Base-by-base conservation (phyloP, 495 filamentous ascomycete genomes). In the Lichenothelia convexa region DNA sequence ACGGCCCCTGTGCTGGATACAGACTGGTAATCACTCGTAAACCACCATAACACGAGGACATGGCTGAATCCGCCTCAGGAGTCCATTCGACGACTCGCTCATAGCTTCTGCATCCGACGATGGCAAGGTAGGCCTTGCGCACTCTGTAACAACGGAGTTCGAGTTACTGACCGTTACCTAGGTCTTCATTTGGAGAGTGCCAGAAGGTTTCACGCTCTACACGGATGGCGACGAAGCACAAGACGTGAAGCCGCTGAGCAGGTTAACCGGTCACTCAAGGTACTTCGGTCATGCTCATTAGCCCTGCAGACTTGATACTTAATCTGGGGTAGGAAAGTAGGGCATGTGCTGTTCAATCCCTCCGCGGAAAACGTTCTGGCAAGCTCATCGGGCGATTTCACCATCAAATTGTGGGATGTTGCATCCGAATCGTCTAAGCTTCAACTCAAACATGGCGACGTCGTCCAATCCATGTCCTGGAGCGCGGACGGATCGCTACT, bases 291-390 rank as follows among this genome's bases (percentile, higher is more conserved):
- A 5, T 15, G 8, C 19, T 4, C 19, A n/a, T 38, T 21, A 13
- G 2, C 13, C 21, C 6, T 17, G 16, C 6, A 36, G 11, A 3
- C 39, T 21, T 9, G 15, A 17, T 13, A 9, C 12, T 8, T 33
- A 17, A 1, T 18, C 9, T 16, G 23, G 19, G 7, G 40, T 47
- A 87, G 85, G 48, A 97, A 97, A 56, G 75, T 95, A 42, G 89
- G 89, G 20, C 91, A 97, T 57, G 86, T 95, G 42, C 69, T 93
- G 35, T 97, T 95, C 66, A 93, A 97, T 59, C 87, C 91, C 32
- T 76, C 87, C 19, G 91, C 91, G 36, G 86, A 92, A 50, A 91
- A 89, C 54, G 77, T 97, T 46, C 78, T 97, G 19, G 89, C 89
- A 43, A 92, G 86, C 33, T 77, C 85, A 23, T 95, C 91, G 2